phyloP scores from a whole-genome alignment of 2,329 filamentous ascomycete species.

The Juglanconis juglandina region DNA sequence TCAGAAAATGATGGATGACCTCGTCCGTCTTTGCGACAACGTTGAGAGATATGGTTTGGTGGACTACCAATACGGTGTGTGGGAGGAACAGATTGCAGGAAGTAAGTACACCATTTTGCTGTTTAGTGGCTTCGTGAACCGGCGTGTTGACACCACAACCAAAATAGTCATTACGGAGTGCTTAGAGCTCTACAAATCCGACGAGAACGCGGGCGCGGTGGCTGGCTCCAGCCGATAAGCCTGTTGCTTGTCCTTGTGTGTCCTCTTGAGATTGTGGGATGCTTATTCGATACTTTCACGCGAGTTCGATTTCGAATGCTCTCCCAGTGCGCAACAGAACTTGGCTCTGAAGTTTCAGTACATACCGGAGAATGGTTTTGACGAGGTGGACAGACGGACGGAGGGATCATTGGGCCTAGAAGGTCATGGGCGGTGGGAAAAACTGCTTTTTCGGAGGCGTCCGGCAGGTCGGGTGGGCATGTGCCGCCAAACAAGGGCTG shows the following conservation, averaged over 20 bases:
- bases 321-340: conserved; percentile 2
- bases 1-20: conserved; percentile 75
- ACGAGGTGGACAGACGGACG: background rate
- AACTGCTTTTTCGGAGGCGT: conserved; percentile 13
- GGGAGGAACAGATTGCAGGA: conserved; percentile 86
- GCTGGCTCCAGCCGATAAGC: conserved; percentile 1
- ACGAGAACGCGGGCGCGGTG: conserved; percentile 2
- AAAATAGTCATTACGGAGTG: conserved; percentile 34
- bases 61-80: conserved; percentile 95
- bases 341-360: background rate
- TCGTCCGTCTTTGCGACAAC: conserved; percentile 78
- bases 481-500: conserved; percentile 1
- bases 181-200: conserved; percentile 11
- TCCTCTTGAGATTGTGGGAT: background rate
- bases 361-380: too few relatives aligned
- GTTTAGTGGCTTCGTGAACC: background rate
- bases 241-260: background rate
- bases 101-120: conserved; percentile 52
- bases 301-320: conserved; percentile 1
- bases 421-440: conserved; percentile 5
- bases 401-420: conserved; percentile 4
- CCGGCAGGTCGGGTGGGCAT: conserved; percentile 12
- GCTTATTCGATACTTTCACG: background rate
- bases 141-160: conserved; percentile 3
- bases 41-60: conserved; percentile 91